Percentiles rank a stretch among this genome's conserved stretches.
Evolutionary conservation across 2,329 filamentous ascomycete species (phyloP).

Genomic region (Fusarium ambrosium): DNA sequence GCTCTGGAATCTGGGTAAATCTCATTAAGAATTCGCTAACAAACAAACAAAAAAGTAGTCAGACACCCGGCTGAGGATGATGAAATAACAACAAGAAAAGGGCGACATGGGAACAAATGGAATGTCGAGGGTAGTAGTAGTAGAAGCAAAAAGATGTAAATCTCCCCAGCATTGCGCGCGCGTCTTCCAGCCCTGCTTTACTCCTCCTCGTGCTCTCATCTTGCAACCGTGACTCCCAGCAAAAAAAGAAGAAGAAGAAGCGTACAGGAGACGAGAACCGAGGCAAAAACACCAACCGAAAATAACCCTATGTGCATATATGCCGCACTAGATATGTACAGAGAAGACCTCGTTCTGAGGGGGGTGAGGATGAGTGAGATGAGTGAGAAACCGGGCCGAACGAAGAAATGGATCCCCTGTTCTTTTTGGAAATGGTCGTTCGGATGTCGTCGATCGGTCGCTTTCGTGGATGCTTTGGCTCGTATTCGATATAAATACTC

Average conservation of each 20-base stretch:
- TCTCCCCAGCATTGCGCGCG: constrained; percentile 16
- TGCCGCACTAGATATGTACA: constrained; percentile 48
- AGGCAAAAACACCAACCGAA: constrained; percentile 38
- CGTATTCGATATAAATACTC: constrained; percentile 35
- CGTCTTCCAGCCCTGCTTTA: constrained; percentile 22
- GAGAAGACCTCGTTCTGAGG: constrained; percentile 23
- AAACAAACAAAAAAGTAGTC: neutral
- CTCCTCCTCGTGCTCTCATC: constrained; percentile 15
- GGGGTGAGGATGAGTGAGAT: constrained; percentile 1
- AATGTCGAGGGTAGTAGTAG: constrained; percentile 8
- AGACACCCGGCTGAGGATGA: neutral
- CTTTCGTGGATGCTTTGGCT: constrained; percentile 13
- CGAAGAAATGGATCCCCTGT: constrained; percentile 16
- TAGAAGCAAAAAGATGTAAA: constrained; percentile 2
- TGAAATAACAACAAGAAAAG: constrained; percentile 5
- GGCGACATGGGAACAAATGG: constrained; percentile 23
- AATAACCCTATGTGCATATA: constrained; percentile 46
- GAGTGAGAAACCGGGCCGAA: constrained; percentile 22
- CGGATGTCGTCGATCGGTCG: constrained; percentile 15
- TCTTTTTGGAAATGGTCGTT: neutral
- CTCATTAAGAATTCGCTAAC: constrained; percentile 33
- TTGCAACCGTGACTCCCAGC: constrained; percentile 1
- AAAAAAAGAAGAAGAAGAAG: neutral
- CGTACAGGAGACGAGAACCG: constrained; percentile 21
- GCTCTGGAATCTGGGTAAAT: neutral